Evolutionary conservation across 805 yeast genomes (phyloP).

Genomic region (Millerago galiae): DNA sequence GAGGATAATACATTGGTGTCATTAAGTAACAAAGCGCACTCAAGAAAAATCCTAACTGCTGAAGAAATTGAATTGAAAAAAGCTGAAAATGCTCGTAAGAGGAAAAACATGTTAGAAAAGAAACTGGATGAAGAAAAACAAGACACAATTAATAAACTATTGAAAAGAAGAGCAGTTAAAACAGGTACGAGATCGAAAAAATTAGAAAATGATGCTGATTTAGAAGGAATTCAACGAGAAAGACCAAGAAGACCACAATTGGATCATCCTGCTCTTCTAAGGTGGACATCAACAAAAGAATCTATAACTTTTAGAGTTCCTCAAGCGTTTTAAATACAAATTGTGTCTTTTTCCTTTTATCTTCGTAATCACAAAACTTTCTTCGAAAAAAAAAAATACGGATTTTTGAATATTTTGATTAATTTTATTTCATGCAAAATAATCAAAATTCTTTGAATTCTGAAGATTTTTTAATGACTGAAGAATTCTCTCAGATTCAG

Average conservation of each 20-base stretch:
- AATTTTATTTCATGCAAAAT: too few species aligned
- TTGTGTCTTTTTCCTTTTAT: too few species aligned
- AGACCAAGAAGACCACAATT: conserved; percentile 21
- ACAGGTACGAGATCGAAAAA: conserved; percentile 15
- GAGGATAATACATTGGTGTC: conserved; percentile 8
- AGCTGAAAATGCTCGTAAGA: conserved; percentile 82
- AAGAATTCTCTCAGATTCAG: conserved; percentile 1
- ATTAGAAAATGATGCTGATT: conserved; percentile 18
- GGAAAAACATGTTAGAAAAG: conserved; percentile 78
- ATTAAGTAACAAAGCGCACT: conserved; percentile 19
- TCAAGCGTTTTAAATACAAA: conserved; percentile 7
- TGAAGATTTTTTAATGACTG: conserved; percentile 1
- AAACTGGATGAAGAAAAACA: conserved; percentile 87
- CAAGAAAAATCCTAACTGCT: conserved; percentile 60
- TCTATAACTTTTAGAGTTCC: conserved; percentile 15
- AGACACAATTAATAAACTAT: conserved; percentile 81
- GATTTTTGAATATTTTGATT: too few species aligned
- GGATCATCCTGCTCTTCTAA: conserved; percentile 19
- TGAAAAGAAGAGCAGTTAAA: conserved; percentile 78
- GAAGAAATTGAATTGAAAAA: conserved; percentile 78
- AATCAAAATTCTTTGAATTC: too few species aligned
- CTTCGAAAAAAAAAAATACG: too few species aligned
- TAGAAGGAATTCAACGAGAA: conserved; percentile 4
- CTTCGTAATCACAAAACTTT: too few species aligned
- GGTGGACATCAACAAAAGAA: conserved; percentile 17